These are phyloP conservation scores for Phalaenopsis equestris DNA, from an alignment of 106 monocot genomes.

Conservation along the genomic window DNA sequence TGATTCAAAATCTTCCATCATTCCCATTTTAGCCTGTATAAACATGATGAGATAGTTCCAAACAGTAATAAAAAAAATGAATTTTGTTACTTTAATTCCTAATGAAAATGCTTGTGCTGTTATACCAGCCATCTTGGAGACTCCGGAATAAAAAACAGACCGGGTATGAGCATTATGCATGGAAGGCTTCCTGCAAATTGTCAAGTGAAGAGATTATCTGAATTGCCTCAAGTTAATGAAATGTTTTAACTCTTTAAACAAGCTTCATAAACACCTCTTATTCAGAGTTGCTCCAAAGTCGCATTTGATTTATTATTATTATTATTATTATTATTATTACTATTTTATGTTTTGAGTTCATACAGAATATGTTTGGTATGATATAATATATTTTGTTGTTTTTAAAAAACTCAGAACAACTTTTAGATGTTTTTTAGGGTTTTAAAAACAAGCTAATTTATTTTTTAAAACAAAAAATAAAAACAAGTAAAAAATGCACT, in stretches of 20 bases:
- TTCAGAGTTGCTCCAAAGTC: neutral
- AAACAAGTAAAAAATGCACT: too few relatives aligned
- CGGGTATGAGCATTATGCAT: slow-evolving; percentile 80
- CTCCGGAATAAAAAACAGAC: slow-evolving; percentile 92
- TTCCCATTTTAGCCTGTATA: slow-evolving; percentile 89
- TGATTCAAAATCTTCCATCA: slow-evolving; percentile 84
- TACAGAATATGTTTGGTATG: too few relatives aligned
- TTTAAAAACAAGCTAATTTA: too few relatives aligned
- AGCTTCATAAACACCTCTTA: neutral
- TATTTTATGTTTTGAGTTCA: too few relatives aligned
- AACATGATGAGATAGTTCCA: neutral
- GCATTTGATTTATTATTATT: too few relatives aligned
- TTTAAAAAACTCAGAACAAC: too few relatives aligned
- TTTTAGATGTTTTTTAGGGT: too few relatives aligned
- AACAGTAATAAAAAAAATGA: neutral
- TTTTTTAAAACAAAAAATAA: too few relatives aligned
- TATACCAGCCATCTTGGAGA: slow-evolving; percentile 95
- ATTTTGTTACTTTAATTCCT: neutral
- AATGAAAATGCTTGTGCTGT: neutral
- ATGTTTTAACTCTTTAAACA: neutral
- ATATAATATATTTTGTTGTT: too few relatives aligned
- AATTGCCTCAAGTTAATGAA: neutral
- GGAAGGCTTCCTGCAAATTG: slow-evolving; percentile 64
- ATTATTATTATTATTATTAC: too few relatives aligned
- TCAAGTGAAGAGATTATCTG: neutral